Percentiles rank a stretch among this genome's conserved stretches.
Evolutionary conservation across 1,284 basidiomycete species (phyloP).

Genomic region (Ustilago sp.): DNA sequence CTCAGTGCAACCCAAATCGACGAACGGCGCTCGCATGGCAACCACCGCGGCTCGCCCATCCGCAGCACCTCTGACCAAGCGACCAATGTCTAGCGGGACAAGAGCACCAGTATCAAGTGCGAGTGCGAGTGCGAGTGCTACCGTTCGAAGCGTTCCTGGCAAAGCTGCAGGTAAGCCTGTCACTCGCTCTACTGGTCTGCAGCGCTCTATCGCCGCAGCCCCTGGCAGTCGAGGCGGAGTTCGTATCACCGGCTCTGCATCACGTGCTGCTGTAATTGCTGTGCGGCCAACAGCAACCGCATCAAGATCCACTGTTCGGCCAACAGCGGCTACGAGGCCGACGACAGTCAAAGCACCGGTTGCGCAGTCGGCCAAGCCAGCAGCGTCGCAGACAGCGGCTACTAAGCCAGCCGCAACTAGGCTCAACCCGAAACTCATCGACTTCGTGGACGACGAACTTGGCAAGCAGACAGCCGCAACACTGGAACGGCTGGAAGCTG

Average conservation of each 20-base stretch:
- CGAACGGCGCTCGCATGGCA: not conserved
- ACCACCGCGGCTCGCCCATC: conserved; percentile 6
- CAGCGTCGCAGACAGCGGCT: conserved; percentile 1
- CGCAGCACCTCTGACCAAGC: not conserved
- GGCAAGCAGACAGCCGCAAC: conserved; percentile 37
- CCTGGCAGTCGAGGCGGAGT: conserved; percentile 15
- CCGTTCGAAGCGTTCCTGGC: not conserved
- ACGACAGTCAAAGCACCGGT: not conserved
- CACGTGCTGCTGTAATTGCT: not conserved
- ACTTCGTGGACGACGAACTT: conserved; percentile 45
- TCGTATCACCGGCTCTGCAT: not conserved
- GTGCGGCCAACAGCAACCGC: not conserved
- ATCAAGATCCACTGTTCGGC: conserved; percentile 1
- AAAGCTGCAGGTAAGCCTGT: conserved; percentile 4
- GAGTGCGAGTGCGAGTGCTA: not conserved
- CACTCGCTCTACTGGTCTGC: conserved; percentile 20
- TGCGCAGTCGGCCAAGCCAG: not conserved
- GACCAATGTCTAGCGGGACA: not conserved
- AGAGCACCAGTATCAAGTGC: not conserved
- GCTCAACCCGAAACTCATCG: conserved; percentile 39
- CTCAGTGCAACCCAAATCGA: not conserved
- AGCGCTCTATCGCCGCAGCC: conserved; percentile 37
- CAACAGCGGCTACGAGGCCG: not conserved
- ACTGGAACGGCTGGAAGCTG: conserved; percentile 20
- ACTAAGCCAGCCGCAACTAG: conserved; percentile 11